Percentiles rank a stretch among this genome's conserved stretches.
phyloP scores from a whole-genome alignment of 2,329 filamentous ascomycete species.

The Pseudocercospora musae region DNA sequence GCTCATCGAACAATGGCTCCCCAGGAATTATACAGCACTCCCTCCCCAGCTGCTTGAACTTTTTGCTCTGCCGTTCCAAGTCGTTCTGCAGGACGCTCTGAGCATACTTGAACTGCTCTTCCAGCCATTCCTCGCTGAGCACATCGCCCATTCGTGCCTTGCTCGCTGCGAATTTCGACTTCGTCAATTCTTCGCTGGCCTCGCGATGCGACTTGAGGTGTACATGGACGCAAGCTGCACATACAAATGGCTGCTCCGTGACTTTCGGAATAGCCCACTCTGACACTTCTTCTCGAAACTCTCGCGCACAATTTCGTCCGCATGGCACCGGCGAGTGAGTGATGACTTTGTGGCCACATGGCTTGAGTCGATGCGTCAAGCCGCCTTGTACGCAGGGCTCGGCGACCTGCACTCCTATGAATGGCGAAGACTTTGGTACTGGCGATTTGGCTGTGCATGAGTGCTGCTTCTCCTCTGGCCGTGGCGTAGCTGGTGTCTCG shows the following conservation, averaged over 20 bases:
- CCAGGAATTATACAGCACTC: conserved; percentile 12
- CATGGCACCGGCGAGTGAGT: conserved; percentile 16
- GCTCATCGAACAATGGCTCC: conserved; percentile 4
- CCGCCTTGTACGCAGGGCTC: conserved; percentile 13
- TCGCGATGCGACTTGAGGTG: conserved; percentile 15
- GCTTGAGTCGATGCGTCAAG: conserved; percentile 12
- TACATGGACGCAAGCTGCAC: conserved; percentile 18
- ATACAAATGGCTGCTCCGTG: conserved; percentile 15
- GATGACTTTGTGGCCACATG: conserved; percentile 23
- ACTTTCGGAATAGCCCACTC: conserved; percentile 8
- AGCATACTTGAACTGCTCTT: conserved; percentile 8
- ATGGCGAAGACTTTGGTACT: neutral
- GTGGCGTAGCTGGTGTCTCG: neutral
- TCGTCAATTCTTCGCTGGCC: conserved; percentile 9
- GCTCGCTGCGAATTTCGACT: neutral
- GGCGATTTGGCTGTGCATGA: neutral
- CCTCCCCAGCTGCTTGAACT: conserved; percentile 15
- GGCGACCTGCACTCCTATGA: conserved; percentile 5
- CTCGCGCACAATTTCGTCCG: conserved; percentile 17
- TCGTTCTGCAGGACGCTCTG: conserved; percentile 20
- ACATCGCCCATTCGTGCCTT: conserved; percentile 11
- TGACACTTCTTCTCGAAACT: neutral
- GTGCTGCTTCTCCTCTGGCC: neutral
- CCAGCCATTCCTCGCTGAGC: conserved; percentile 7
- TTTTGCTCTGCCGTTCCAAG: conserved; percentile 11